phyloP scores from a whole-genome alignment of 805 yeast species.

The Hanseniaspora lindneri region DNA sequence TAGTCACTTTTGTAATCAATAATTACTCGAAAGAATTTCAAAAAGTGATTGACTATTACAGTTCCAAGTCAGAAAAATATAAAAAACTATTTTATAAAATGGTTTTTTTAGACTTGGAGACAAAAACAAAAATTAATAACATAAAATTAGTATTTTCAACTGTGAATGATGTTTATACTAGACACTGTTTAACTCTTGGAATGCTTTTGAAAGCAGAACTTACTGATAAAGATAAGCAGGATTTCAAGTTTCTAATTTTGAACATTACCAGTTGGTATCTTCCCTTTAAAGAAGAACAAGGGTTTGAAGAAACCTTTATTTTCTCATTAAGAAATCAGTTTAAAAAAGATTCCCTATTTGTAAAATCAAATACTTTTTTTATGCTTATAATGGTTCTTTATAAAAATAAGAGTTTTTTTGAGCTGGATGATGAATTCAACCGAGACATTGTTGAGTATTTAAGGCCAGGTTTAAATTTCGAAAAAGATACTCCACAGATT shows the following conservation, averaged over 20 bases:
- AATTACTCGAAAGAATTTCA: constrained; percentile 3
- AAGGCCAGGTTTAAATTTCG: neutral
- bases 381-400: neutral
- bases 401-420: neutral
- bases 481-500: neutral
- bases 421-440: neutral
- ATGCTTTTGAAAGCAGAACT: neutral
- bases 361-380: neutral
- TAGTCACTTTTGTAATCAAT: neutral
- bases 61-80: neutral
- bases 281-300: neutral
- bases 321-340: neutral
- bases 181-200: neutral
- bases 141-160: neutral
- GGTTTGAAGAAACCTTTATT: neutral
- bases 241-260: neutral
- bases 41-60: constrained; percentile 8
- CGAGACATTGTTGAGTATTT: neutral
- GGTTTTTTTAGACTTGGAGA: neutral
- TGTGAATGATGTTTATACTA: neutral
- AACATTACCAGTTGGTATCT: neutral
- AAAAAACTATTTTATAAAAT: neutral
- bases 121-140: neutral
- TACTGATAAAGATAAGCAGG: neutral
- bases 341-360: neutral